A percentile compares a stretch with the other conserved stretches of the same genome.
Conservation (phyloP, 352 stramenopile species). For the Phytopythium chamaehyphon region DNA sequence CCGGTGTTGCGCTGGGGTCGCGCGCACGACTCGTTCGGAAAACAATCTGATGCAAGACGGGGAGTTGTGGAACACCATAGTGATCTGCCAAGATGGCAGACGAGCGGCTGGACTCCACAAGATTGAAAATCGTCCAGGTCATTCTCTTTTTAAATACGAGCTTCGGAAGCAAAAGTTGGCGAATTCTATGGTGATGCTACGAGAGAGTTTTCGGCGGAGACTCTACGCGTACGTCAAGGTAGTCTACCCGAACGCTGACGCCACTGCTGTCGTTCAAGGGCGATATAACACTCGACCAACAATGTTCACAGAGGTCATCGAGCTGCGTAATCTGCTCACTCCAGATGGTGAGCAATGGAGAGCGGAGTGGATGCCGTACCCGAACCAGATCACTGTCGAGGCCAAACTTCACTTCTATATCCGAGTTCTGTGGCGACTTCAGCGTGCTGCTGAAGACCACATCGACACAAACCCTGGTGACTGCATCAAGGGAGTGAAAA, state of each 20-base stretch:
- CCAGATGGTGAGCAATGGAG: slow-evolving; percentile 3
- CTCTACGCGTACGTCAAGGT: slow-evolving; percentile 9
- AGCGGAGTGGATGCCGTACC: slow-evolving; percentile 8
- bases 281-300: slow-evolving; percentile 7
- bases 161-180: slow-evolving; percentile 8
- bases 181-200: slow-evolving; percentile 12
- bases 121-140: no score
- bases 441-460: slow-evolving; percentile 7
- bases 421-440: slow-evolving; percentile 9
- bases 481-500: slow-evolving; percentile 5
- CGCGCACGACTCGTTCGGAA: slow-evolving; percentile 3
- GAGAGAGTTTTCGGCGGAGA: slow-evolving; percentile 11
- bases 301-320: not conserved
- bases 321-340: slow-evolving; percentile 8
- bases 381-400: slow-evolving; percentile 7
- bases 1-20: slow-evolving; percentile 10
- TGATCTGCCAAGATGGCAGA: slow-evolving; percentile 6
- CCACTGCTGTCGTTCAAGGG: not conserved
- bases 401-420: slow-evolving; percentile 7
- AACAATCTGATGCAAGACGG: slow-evolving; percentile 9
- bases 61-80: slow-evolving; percentile 7
- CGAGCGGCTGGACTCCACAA: not conserved
- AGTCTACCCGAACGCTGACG: slow-evolving; percentile 7
- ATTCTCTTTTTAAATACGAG: slow-evolving; percentile 3
- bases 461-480: slow-evolving; percentile 4